Evolutionary conservation across 179 eudicot species (phyloP).

Genomic region (Spinacia oleracea): DNA sequence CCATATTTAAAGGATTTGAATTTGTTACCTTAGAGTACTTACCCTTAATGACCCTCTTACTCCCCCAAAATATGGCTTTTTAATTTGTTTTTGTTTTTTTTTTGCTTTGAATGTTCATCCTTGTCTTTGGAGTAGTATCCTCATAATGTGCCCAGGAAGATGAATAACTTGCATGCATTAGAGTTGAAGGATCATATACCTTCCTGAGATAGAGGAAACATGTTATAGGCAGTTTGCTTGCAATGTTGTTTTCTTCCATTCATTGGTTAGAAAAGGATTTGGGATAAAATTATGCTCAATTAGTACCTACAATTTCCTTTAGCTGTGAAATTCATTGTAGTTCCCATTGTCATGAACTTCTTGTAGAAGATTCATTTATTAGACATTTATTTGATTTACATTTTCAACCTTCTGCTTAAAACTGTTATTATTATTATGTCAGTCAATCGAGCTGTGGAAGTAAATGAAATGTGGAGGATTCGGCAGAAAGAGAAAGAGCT

Average conservation of each 20-base stretch:
- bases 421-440: slow-evolving; percentile 20
- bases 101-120: too few relatives aligned
- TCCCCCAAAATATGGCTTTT: not conserved
- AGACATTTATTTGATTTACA: not conserved
- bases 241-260: too few relatives aligned
- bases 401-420: slow-evolving; percentile 10
- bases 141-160: too few relatives aligned
- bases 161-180: too few relatives aligned
- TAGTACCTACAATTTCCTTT: not conserved
- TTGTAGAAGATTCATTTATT: not conserved
- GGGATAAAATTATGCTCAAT: not conserved
- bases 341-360: not conserved
- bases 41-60: too few relatives aligned
- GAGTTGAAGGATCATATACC: too few relatives aligned
- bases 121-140: too few relatives aligned
- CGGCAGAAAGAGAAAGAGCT: slow-evolving; percentile 81
- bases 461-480: slow-evolving; percentile 88
- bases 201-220: too few relatives aligned
- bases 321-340: not conserved
- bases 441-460: slow-evolving; percentile 89
- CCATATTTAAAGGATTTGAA: too few relatives aligned
- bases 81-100: not conserved
- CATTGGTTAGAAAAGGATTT: not conserved
- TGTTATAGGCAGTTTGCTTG: too few relatives aligned
- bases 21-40: too few relatives aligned